Base-by-base conservation (phyloP, 2,329 filamentous ascomycete genomes). In the Aureobasidium lini region DNA sequence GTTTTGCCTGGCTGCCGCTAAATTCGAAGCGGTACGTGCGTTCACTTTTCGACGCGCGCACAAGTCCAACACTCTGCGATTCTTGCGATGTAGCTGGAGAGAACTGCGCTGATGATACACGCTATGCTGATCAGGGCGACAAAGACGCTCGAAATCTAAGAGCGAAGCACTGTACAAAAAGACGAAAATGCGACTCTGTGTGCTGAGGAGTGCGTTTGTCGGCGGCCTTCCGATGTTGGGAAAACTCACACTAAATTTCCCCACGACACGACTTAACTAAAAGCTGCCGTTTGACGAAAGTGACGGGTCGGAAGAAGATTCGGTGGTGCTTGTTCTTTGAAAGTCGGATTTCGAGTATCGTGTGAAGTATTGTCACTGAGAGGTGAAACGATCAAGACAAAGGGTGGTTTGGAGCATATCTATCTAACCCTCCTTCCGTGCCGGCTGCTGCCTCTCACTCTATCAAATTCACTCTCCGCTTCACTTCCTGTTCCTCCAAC, bases 1-100 rank as follows among this genome's bases (percentile, higher is more conserved):
- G 57, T 61, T 59, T 63, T 62, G 28, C 31, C 34, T 42, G 56
- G 57, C 57, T 46, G 29, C 39, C 50, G 39, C 23, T 23, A 32
- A 36, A 18, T 49, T 37, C n/a, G 29, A 13, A 28, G 36, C 18
- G 31, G 47, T 6, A 44, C 37, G 47, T 49, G 46, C 36, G 56
- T 16, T 15, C 4, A 53, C 34, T 36, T 36, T 36, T 36, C 34
- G 34, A 36, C 34, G 34, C 34, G 34, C 34, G 34, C 34, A 13
- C 34, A 36, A 36, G 23, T 23, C 23, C 23, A 3, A 23, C 23
- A 23, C 23, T 23, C 23, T 23, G 23, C 23, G 23, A 15, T 48
- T 8, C 16, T 48, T 36, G 44, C 8, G 46, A 36, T 48, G 31
- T 11, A 8, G 8, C 13, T 34, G 31, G 23, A 23, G 23, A 5